These are phyloP conservation scores for Glaciozyma martinii DNA, from an alignment of 768 basidiomycete genomes.

Conservation along the genomic window DNA sequence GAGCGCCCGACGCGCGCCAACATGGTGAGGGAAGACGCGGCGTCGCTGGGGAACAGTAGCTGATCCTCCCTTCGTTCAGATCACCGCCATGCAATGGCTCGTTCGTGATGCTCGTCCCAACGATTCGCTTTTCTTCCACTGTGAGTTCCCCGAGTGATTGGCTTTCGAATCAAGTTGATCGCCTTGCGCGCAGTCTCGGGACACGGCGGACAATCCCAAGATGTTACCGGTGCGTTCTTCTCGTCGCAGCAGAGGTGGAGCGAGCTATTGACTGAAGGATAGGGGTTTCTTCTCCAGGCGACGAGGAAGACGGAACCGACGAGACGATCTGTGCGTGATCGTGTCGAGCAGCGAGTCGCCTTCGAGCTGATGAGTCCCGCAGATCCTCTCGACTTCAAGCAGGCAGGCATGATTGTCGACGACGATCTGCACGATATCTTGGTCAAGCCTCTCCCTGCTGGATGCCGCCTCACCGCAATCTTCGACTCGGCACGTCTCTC, in stretches of 20 bases:
- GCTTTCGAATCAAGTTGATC: not conserved
- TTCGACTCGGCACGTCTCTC: slow-evolving; percentile 27
- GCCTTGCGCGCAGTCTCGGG: slow-evolving; percentile 42
- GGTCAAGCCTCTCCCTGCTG: slow-evolving; percentile 65
- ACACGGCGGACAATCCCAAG: slow-evolving; percentile 84
- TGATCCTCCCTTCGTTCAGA: slow-evolving; percentile 38
- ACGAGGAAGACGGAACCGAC: slow-evolving; percentile 75
- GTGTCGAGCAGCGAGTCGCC: not conserved
- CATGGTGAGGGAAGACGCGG: slow-evolving; percentile 49
- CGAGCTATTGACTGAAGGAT: too few species aligned
- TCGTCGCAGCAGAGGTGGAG: too few species aligned
- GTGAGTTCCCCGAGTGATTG: not conserved
- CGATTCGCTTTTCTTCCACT: slow-evolving; percentile 86
- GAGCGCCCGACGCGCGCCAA: slow-evolving; percentile 68
- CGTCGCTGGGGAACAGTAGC: accelerated
- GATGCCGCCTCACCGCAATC: slow-evolving; percentile 69
- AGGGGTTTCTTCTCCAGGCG: slow-evolving; percentile 43
- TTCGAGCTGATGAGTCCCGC: slow-evolving; percentile 45
- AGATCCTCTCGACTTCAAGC: slow-evolving; percentile 71
- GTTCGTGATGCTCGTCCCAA: slow-evolving; percentile 66
- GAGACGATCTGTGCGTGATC: slow-evolving; percentile 48
- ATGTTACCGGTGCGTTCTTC: too few species aligned
- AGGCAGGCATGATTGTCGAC: slow-evolving; percentile 70
- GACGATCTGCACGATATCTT: slow-evolving; percentile 79
- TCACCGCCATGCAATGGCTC: slow-evolving; percentile 87